Evolutionary conservation across 805 yeast species (phyloP).

Genomic region (Maudiozyma pseudohumilis): DNA sequence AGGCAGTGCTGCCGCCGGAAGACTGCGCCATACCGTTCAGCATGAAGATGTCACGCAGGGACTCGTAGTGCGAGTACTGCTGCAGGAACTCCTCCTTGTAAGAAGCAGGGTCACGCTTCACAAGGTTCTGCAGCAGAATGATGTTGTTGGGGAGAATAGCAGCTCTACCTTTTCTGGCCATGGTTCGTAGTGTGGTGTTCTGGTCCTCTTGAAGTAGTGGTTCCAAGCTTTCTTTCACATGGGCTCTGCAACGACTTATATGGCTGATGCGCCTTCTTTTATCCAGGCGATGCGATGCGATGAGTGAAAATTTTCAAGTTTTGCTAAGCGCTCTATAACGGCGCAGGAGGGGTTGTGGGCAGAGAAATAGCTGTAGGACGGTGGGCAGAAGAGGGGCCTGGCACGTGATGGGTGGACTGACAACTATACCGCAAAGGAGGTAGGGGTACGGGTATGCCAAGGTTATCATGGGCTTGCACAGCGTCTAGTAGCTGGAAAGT

Average conservation of each 20-base stretch:
- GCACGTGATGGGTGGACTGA: too few species aligned
- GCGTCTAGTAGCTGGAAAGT: too few species aligned
- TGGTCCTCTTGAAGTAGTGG: background rate
- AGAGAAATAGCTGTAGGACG: too few species aligned
- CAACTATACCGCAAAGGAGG: too few species aligned
- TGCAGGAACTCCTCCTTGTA: conserved; percentile 89
- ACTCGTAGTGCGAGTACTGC: conserved; percentile 87
- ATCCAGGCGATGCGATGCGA: conserved; percentile 1
- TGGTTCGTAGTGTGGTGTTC: conserved; percentile 19
- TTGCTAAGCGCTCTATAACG: too few species aligned
- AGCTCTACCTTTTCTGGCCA: conserved; percentile 86
- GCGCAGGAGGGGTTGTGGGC: too few species aligned
- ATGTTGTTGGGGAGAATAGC: conserved; percentile 89
- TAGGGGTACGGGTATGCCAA: too few species aligned
- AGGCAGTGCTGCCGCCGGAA: background rate
- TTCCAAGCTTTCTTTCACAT: background rate
- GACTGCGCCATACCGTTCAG: conserved; percentile 35
- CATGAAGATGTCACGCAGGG: conserved; percentile 78
- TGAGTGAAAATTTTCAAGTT: too few species aligned
- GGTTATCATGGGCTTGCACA: too few species aligned
- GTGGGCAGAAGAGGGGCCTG: too few species aligned
- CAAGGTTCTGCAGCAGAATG: conserved; percentile 82
- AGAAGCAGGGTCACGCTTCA: conserved; percentile 88
- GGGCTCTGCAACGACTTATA: background rate
- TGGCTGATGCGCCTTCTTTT: background rate